Conservation (phyloP, 129 eudicot species). For the Lactuca sativa region DNA sequence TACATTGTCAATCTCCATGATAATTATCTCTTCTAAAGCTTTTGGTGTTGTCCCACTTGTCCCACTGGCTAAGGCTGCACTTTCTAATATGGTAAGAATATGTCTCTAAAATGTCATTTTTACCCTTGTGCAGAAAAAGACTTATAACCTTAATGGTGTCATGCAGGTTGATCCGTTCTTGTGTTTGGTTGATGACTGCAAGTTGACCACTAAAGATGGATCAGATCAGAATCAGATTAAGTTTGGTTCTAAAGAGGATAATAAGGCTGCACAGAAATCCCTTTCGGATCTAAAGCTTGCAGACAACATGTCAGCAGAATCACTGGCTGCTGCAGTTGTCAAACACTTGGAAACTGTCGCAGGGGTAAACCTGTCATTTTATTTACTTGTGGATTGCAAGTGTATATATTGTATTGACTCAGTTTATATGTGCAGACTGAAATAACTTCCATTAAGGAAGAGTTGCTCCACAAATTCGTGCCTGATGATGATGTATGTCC, state of each 20-base stretch:
- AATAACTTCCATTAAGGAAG: conserved; percentile 41
- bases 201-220: conserved; percentile 47
- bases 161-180: conserved; percentile 76
- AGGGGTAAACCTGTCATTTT: conserved; percentile 39
- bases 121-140: background rate
- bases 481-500: conserved; percentile 84
- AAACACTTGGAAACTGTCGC: conserved; percentile 43
- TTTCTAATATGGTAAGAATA: conserved; percentile 38
- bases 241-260: conserved; percentile 71
- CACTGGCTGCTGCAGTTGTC: conserved; percentile 55
- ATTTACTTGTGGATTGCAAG: background rate
- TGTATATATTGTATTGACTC: conserved; percentile 8
- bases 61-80: conserved; percentile 49
- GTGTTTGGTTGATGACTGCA: conserved; percentile 69
- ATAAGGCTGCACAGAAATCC: conserved; percentile 57
- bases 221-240: conserved; percentile 23
- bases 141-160: conserved; percentile 13
- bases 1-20: conserved; percentile 65
- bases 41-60: conserved; percentile 55
- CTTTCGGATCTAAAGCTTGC: conserved; percentile 43
- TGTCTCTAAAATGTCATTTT: background rate
- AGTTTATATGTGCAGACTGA: conserved; percentile 46
- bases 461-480: conserved; percentile 59
- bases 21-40: conserved; percentile 58
- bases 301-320: conserved; percentile 57